Evolutionary conservation across 371 early-diverging fungal species (phyloP).

Genomic region (Mucor mucedo): DNA sequence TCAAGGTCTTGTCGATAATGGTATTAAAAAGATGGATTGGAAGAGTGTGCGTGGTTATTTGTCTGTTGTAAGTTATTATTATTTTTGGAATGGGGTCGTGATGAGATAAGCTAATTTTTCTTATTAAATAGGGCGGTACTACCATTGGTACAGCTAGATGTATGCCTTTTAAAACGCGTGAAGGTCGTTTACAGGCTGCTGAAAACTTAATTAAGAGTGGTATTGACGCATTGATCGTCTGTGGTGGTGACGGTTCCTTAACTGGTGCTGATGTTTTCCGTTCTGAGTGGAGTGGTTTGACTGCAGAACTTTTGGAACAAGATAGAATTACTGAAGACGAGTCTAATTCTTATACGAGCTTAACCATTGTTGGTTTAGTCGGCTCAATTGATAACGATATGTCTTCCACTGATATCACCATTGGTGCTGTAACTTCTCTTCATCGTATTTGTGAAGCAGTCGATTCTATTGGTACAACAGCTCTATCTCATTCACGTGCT

Average conservation of each 20-base stretch:
- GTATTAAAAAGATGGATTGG: conserved; percentile 88
- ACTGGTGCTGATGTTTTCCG: conserved; percentile 96
- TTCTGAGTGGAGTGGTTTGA: conserved; percentile 89
- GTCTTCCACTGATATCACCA: conserved; percentile 95
- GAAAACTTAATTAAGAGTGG: conserved; percentile 88
- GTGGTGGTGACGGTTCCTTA: conserved; percentile 99
- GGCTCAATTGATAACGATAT: conserved; percentile 98
- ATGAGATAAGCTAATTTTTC: not conserved
- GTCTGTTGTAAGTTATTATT: conserved; percentile 52
- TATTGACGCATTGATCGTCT: conserved; percentile 95
- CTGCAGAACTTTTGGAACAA: conserved; percentile 72
- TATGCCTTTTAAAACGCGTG: conserved; percentile 81
- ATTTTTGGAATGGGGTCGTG: too few species aligned
- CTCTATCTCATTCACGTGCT: conserved; percentile 95
- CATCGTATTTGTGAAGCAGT: conserved; percentile 98
- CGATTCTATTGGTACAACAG: conserved; percentile 95
- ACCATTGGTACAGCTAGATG: conserved; percentile 96
- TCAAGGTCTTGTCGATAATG: conserved; percentile 93
- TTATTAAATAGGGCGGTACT: conserved; percentile 87
- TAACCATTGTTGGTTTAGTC: conserved; percentile 96
- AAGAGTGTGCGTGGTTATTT: conserved; percentile 87
- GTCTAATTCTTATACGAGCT: conserved; percentile 60
- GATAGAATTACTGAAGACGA: conserved; percentile 65
- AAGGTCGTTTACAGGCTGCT: conserved; percentile 91
- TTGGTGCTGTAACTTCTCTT: conserved; percentile 96